Base-by-base conservation (phyloP, 148 eudicot genomes). In the Heliosperma pusillum region DNA sequence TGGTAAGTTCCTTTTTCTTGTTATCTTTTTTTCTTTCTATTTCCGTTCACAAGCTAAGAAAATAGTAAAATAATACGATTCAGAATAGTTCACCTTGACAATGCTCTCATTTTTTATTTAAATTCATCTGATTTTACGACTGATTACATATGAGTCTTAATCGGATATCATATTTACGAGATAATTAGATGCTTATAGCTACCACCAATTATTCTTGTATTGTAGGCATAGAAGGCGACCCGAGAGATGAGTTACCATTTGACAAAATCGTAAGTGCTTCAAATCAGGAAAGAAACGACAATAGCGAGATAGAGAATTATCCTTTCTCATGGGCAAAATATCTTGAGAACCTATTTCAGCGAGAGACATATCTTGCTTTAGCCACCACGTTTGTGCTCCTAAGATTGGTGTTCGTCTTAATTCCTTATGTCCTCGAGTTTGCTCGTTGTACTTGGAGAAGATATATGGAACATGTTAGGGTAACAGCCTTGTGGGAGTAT, bases 281-380 rank as follows among this genome's bases (percentile, higher is more conserved):
- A 64, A 62, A 83, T 77, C 70, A 75, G 13, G 87, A 78, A 26
- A 84, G 76, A 21, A 77, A 73, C 36, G 70, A 72, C 50, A 45
- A 56, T 17, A 67, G 3, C 56, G 87, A 84, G 74, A 74, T 21
- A 42, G 97, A 91, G 82, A 83, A 76, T 67, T 91, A 97, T 75
- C 98, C 98, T 47, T 94, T 91, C 76, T 85, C 98, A 12, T 94
- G 97, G 97, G 91, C 97, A 58, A 85, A 90, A 76, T 91, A 96
- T 75, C 93, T 95, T 1, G 96, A 91, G 72, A 91, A 89, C 77
- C 72, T 92, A 76, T 81, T 94, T 52, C 80, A 72, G 59, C 93
- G 91, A 47, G 96, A 91, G 84, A 94, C 97, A 19, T 94, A 87
- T 82, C 81, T 94, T 73, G 90, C 91, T 64, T 69, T 94, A 71